Percentiles rank a stretch among this genome's conserved stretches.
phyloP scores from a whole-genome alignment of 805 yeast genomes.

The Candida orba region DNA sequence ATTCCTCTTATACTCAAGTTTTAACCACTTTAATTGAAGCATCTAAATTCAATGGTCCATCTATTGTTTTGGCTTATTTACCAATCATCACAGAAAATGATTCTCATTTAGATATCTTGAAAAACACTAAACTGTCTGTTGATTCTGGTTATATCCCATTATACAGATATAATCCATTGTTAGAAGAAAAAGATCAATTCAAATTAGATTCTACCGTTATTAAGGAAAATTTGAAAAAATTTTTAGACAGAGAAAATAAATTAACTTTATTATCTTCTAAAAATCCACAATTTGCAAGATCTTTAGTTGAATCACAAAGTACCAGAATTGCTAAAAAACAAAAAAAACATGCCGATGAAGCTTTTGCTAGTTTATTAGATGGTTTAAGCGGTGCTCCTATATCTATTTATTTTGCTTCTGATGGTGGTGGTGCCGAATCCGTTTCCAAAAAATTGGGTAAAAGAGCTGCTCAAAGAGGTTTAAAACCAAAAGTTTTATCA shows the following conservation, averaged over 20 bases:
- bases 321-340: slow-evolving; percentile 54
- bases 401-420: slow-evolving; percentile 79
- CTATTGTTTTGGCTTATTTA: slow-evolving; percentile 82
- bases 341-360: slow-evolving; percentile 62
- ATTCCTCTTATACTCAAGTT: slow-evolving; percentile 89
- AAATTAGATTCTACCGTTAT: slow-evolving; percentile 79
- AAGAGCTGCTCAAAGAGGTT: slow-evolving; percentile 47
- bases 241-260: slow-evolving; percentile 85
- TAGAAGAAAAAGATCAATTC: slow-evolving; percentile 49
- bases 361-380: slow-evolving; percentile 69
- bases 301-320: slow-evolving; percentile 56
- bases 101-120: slow-evolving; percentile 64
- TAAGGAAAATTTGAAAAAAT: slow-evolving; percentile 66
- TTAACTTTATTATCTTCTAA: slow-evolving; percentile 66
- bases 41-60: slow-evolving; percentile 82
- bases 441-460: slow-evolving; percentile 60
- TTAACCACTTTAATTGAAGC: slow-evolving; percentile 87
- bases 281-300: slow-evolving; percentile 72
- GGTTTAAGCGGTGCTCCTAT: slow-evolving; percentile 86
- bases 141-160: slow-evolving; percentile 97
- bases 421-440: slow-evolving; percentile 86
- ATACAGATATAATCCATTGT: slow-evolving; percentile 72
- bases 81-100: slow-evolving; percentile 65
- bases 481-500: slow-evolving; percentile 41
- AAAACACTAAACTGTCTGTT: slow-evolving; percentile 83